phyloP scores from a whole-genome alignment of 2,329 filamentous ascomycete species.

The Thielaviopsis euricoi region DNA sequence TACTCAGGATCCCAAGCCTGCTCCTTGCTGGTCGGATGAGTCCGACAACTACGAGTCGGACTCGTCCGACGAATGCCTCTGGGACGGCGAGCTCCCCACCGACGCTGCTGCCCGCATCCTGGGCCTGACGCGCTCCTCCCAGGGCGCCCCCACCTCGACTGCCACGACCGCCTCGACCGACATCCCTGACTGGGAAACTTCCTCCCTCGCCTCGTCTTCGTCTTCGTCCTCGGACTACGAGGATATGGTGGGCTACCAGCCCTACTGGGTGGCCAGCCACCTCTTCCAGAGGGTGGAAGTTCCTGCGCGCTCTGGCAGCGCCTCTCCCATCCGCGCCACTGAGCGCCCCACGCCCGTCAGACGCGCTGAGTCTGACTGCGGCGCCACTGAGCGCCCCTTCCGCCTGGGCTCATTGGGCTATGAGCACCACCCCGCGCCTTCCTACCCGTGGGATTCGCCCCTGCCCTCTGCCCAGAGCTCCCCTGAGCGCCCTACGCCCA shows the following conservation, averaged over 20 bases:
- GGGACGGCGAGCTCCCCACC: not conserved
- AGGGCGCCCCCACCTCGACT: too few species aligned
- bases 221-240: not conserved
- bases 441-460: too few species aligned
- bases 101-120: not conserved
- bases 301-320: not conserved
- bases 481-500: too few species aligned
- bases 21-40: not conserved
- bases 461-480: too few species aligned
- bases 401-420: too few species aligned
- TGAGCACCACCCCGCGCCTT: too few species aligned
- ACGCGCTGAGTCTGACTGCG: too few species aligned
- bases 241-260: not conserved
- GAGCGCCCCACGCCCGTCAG: too few species aligned
- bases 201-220: not conserved
- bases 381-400: too few species aligned
- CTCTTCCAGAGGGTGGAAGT: not conserved
- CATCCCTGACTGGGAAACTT: not conserved
- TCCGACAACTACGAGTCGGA: not conserved
- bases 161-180: not conserved
- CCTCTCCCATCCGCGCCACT: not conserved
- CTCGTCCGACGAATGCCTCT: not conserved
- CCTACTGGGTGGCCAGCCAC: not conserved
- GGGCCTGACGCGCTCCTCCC: not conserved
- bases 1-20: not conserved